Evolutionary conservation across 78 protist genomes (phyloP), one percentile per base, ranked within the genome.

Genomic region (Emiliania huxleyi): DNA sequence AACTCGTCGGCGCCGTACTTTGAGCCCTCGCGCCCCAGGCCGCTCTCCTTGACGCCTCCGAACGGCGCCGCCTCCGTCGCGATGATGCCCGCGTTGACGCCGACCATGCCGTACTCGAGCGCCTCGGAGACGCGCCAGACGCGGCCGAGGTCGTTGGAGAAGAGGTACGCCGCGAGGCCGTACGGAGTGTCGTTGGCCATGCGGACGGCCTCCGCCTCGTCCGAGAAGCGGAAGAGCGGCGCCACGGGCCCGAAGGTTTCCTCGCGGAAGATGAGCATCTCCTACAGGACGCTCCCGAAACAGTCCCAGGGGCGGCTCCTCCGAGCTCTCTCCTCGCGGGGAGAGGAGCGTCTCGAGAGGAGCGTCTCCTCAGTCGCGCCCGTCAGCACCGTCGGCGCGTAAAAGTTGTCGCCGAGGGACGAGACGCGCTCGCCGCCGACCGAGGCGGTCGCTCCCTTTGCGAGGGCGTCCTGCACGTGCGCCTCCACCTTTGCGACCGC

Each of bases 181-280:
- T 0, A 0, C 11, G 46, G 2, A 8, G 93, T 88, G 92, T 42
- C 81, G 92, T 92, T 94, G 19, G 96, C 96, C 1, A n/a, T 18
- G 42, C 23, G 52, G 35, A 92, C 1, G 18, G 40, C 94, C 71
- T 94, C 96, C 40, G 40, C 96, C 62, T 94, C 96, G 8, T 35
- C 69, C 40, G 12, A 3, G 48, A 94, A 94, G 5, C 69, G 62
- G 29, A 12, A 11, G 2, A 94, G 0, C 3, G 96, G 71, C 6
- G 94, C 94, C 1, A 94, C 44, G 15, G 96, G 96, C 1, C 94
- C 96, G 48, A 94, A 94, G 23, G 90, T 94, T 49, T 94, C 96
- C 25, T 84, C 79, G 23, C 2, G 1, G 69, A 23, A 15, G 23
- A 46, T 29, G 12, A 0, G 38, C 95, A 93, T 93, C 15, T 69